Base-by-base conservation (phyloP, 106 monocot species). In the Xerophyta viscosa region DNA sequence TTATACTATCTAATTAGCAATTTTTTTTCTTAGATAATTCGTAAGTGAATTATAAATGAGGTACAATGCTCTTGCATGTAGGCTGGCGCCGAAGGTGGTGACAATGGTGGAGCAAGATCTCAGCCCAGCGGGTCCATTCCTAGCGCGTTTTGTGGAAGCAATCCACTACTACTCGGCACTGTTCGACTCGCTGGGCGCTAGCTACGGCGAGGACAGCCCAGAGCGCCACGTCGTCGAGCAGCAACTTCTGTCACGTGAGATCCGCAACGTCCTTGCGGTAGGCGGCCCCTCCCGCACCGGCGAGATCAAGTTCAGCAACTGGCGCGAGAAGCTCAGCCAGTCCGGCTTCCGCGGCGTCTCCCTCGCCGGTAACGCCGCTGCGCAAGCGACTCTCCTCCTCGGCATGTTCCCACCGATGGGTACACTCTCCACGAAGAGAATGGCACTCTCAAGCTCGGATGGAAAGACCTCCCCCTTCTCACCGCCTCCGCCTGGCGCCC, bases 21-120 rank as follows among this genome's bases (percentile, higher is more conserved):
- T n/a, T n/a, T n/a, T n/a, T n/a, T n/a, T n/a, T n/a, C n/a, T n/a
- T n/a, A n/a, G n/a, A n/a, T n/a, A n/a, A n/a, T n/a, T n/a, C n/a
- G n/a, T n/a, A n/a, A n/a, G n/a, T n/a, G n/a, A n/a, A n/a, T n/a
- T n/a, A n/a, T n/a, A n/a, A n/a, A n/a, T n/a, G n/a, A n/a, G n/a
- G n/a, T n/a, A n/a, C n/a, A n/a, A n/a, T n/a, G n/a, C n/a, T n/a
- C n/a, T n/a, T n/a, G n/a, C n/a, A n/a, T n/a, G 10, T 33, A 91
- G 90, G 77, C 56, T 91, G 67, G 66, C 70, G 58, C 90, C 90
- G 6, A 91, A 91, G 63, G 90, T 91, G 61, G 86, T 92, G 63
- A 92, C 92, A 37, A 92, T 92, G 64, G 92, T 92, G 61, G 92
- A 92, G 64, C 92, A 86, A 47, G 92, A 92, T 44, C 66, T 92